A percentile compares a stretch with the other conserved stretches of the same genome.
Evolutionary conservation across 371 early-diverging fungal genomes (phyloP).

Genomic region (Thermomucor indicae-seudaticae): DNA sequence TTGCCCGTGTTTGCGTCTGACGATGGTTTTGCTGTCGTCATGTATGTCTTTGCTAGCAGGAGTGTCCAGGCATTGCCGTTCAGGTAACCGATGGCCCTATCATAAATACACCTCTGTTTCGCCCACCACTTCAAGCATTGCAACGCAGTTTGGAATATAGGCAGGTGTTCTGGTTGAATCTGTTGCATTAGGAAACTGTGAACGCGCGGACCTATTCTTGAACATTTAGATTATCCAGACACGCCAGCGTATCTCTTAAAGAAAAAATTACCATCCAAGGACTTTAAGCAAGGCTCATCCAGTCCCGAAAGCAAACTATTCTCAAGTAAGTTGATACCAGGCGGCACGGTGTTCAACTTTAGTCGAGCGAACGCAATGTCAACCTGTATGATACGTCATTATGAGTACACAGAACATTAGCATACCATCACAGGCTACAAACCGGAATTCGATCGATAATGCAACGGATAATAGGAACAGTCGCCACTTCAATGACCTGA

Average conservation of each 20-base stretch:
- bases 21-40: not conserved
- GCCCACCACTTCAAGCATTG: slow-evolving; percentile 40
- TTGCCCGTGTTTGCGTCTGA: not conserved
- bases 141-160: slow-evolving; percentile 13
- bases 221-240: too few relatives aligned
- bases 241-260: not conserved
- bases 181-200: slow-evolving; percentile 16
- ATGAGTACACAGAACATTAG: not conserved
- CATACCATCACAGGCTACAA: not conserved
- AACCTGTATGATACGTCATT: slow-evolving; percentile 8
- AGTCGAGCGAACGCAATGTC: slow-evolving; percentile 41
- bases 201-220: slow-evolving; percentile 27
- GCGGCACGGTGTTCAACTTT: slow-evolving; percentile 2
- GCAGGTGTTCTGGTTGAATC: slow-evolving; percentile 8
- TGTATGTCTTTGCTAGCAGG: slow-evolving; percentile 28
- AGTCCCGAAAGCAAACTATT: slow-evolving; percentile 19
- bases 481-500: slow-evolving; percentile 22
- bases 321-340: slow-evolving; percentile 22
- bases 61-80: slow-evolving; percentile 33
- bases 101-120: slow-evolving; percentile 23
- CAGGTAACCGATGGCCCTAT: slow-evolving; percentile 35
- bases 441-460: slow-evolving; percentile 28
- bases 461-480: slow-evolving; percentile 40
- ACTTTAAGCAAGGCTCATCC: slow-evolving; percentile 22
- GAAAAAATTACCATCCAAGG: slow-evolving; percentile 26